Base-by-base conservation (phyloP, 768 basidiomycete genomes). In the Gautieria morchelliformis region DNA sequence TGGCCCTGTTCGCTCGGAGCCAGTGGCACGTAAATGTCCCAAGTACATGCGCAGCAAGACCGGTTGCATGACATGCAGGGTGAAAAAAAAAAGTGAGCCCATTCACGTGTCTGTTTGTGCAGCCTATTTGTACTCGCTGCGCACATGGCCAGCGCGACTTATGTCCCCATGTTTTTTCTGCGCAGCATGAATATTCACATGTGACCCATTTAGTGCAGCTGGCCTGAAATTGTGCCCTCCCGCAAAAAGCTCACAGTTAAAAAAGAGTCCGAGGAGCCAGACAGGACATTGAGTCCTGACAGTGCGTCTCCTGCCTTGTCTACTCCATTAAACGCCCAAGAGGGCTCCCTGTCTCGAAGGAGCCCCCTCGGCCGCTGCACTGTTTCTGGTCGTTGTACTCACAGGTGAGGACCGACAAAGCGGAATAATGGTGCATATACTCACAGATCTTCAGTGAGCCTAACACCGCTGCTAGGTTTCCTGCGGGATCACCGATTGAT, bases 31-130 rank as follows among this genome's bases (percentile, higher is more conserved):
- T 59, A 90, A 89, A 68, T 85, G 89, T 37, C 90, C 89, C 49
- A 96, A 96, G 76, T 94, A 94, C 64, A 92, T 89, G 61, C 81
- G 93, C 64, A 91, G 89, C 71, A 93, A 95, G 74, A 93, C 92
- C 1, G 93, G 93, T 22, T 97, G 93, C 68, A 72, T 95, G 67
- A 93, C 90, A 44, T 97, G 93, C 78, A 81, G 93, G 64, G 81
- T 83, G 61, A 93, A 94, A 78, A 90, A 95, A 78, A 66, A 96
- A 96, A 81, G 89, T 89, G 61, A 54, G 27, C 78, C 48, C 12
- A 24, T 33, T 67, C 55, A 55, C 47, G n/a, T 56, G 2, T 47
- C 41, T n/a, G 53, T 58, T 20, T 37, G 44, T 46, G 39, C 41
- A 93, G 67, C 93, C 93, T 55, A 80, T 78, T 58, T 95, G 93